Evolutionary conservation across 192 early-diverging fungal species (phyloP).

Genomic region (Allomyces macrogynus): DNA sequence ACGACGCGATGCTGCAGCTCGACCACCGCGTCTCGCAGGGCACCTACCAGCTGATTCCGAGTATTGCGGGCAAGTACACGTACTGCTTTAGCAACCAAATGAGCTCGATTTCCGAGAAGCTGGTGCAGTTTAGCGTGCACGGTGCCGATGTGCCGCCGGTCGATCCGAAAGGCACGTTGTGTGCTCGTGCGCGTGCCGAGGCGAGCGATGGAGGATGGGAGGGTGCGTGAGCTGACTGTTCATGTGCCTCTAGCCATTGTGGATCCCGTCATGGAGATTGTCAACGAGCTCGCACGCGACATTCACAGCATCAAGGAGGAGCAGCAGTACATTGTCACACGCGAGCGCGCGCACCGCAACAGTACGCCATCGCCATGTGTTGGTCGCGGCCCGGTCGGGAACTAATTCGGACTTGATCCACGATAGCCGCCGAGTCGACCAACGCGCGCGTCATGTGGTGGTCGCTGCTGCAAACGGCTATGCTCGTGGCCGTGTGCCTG

Average conservation of each 20-base stretch:
- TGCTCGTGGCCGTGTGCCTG: slow-evolving; percentile 39
- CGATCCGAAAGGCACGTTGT: slow-evolving; percentile 11
- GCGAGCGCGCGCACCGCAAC: slow-evolving; percentile 39
- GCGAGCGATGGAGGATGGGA: not conserved
- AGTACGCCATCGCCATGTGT: slow-evolving; percentile 25
- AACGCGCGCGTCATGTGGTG: slow-evolving; percentile 60
- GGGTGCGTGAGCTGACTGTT: not conserved
- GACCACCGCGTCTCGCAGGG: slow-evolving; percentile 6
- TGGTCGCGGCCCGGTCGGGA: slow-evolving; percentile 1
- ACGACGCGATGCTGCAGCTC: slow-evolving; percentile 7
- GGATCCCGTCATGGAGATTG: slow-evolving; percentile 41
- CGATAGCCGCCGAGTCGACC: slow-evolving; percentile 52
- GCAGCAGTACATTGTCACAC: slow-evolving; percentile 41
- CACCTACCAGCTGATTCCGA: slow-evolving; percentile 19
- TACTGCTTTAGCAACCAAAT: slow-evolving; percentile 64
- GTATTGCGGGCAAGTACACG: slow-evolving; percentile 30
- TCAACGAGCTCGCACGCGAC: slow-evolving; percentile 35
- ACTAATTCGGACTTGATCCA: slow-evolving; percentile 1
- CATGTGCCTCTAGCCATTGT: slow-evolving; percentile 16
- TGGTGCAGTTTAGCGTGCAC: slow-evolving; percentile 32
- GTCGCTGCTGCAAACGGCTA: slow-evolving; percentile 40
- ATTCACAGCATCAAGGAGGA: slow-evolving; percentile 44
- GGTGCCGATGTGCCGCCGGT: slow-evolving; percentile 18
- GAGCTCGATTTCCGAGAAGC: slow-evolving; percentile 35
- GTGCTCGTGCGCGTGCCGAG: slow-evolving; percentile 9